Base-by-base conservation (phyloP, 805 yeast genomes). In the Isabelozyma rhagii region DNA sequence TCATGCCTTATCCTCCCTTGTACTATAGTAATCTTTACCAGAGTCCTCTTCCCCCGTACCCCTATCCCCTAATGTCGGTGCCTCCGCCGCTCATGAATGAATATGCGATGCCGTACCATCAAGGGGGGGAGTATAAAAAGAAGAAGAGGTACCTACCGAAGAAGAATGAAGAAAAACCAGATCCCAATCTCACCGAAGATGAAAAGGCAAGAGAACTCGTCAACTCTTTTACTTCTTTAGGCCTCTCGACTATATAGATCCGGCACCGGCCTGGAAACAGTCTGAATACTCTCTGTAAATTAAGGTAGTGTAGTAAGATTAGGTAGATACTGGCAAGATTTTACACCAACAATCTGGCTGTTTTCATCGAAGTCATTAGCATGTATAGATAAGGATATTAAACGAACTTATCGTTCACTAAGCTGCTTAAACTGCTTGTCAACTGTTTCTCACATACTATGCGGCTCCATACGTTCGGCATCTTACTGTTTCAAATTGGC, bases 141-240 rank as follows among this genome's bases (percentile, higher is more conserved):
- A 39, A 39, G 18, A 39, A n/a, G 18, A 13, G 10, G 10, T n/a
- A 14, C 10, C 18, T 8, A 39, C 41, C 28, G 7, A 53, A 48
- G 28, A 47, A 44, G 25, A 49, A 43, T 21, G 29, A 15, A n/a
- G 49, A 45, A 25, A 39, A 39, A n/a, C 10, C 18, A n/a, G 18
- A 39, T 39, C 11, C 14, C 7, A 52, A 48, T 25, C 41, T 57
- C 38, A 56, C 54, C 44, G 69, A 66, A 27, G 69, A 64, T 29
- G 62, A 63, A 29, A 62, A 58, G 49, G 70, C 71, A 7, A 52
- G 69, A 31, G 68, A 64, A 2, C 55, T 67, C 50, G 68, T 64
- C 8, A 54, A 61, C 41, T 59, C 69, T 4, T 58, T 67, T 46
- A 52, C 11, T 9, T 21, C 43, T 5, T 5, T 50, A 43, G 53